Conservation (phyloP, 345 rosid genomes). For the Populus ilicifolia region DNA sequence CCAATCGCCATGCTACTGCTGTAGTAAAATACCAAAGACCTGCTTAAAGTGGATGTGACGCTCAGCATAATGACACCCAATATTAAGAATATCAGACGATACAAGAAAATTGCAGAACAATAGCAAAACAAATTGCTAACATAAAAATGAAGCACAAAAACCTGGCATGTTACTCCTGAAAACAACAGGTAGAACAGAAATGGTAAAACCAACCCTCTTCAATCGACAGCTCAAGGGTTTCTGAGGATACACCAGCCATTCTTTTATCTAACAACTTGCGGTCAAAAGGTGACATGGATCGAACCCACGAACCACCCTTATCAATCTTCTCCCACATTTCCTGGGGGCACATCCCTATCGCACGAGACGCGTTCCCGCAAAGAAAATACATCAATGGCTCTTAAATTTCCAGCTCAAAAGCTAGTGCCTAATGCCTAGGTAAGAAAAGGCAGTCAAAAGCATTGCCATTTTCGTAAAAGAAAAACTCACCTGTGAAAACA, state of each 20-base stretch:
- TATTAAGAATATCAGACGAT: constrained; percentile 61
- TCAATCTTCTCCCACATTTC: constrained; percentile 71
- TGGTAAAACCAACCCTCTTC: constrained; percentile 48
- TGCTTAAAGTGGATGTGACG: constrained; percentile 63
- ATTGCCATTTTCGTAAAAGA: neutral
- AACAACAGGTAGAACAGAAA: neutral
- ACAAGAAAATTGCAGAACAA: constrained; percentile 49
- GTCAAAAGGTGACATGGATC: constrained; percentile 83
- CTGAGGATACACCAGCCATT: constrained; percentile 36
- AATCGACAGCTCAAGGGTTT: constrained; percentile 46
- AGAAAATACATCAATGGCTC: neutral
- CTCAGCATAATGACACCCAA: constrained; percentile 55
- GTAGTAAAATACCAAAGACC: constrained; percentile 78
- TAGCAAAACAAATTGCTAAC: neutral
- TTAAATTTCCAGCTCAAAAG: neutral
- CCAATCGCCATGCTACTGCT: constrained; percentile 91
- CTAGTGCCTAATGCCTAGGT: neutral
- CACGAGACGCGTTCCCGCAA: constrained; percentile 70
- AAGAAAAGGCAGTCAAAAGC: neutral
- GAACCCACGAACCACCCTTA: constrained; percentile 75
- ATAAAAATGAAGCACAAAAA: neutral
- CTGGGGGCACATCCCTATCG: constrained; percentile 72
- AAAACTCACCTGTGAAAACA: constrained; percentile 79
- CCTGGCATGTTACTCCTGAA: neutral
- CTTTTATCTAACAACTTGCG: constrained; percentile 71